phyloP scores from a whole-genome alignment of 345 rosid species.

The Tarenaya hassleriana region DNA sequence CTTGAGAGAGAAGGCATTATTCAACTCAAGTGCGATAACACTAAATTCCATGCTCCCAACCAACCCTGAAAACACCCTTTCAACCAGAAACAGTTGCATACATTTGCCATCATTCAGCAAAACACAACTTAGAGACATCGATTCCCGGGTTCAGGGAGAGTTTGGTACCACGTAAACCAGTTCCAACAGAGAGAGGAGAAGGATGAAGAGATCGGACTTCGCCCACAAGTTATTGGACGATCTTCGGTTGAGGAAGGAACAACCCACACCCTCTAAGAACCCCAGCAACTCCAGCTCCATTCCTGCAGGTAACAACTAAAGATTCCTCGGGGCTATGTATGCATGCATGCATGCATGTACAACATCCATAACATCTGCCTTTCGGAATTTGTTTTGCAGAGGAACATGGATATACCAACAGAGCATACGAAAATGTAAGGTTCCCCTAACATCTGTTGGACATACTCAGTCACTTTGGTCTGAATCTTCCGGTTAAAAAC shows the following conservation, averaged over 20 bases:
- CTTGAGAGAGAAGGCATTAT: slow-evolving; percentile 24
- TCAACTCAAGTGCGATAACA: slow-evolving; percentile 24
- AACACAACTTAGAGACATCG: slow-evolving; percentile 18
- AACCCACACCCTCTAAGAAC: slow-evolving; percentile 48
- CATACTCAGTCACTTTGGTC: slow-evolving; percentile 1
- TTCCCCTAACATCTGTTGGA: slow-evolving; percentile 4
- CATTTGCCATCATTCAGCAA: slow-evolving; percentile 3
- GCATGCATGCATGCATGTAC: not conserved
- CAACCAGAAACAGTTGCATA: slow-evolving; percentile 43
- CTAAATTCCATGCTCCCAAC: slow-evolving; percentile 47
- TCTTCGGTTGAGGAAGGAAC: slow-evolving; percentile 72
- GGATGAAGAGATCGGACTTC: slow-evolving; percentile 81
- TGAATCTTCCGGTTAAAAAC: slow-evolving; percentile 6
- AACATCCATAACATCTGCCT: not conserved
- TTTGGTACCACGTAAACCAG: slow-evolving; percentile 17
- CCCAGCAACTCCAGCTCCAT: slow-evolving; percentile 29
- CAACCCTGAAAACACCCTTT: slow-evolving; percentile 64
- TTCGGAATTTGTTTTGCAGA: slow-evolving; percentile 13
- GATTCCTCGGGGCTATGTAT: not conserved
- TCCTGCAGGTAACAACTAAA: slow-evolving; percentile 36
- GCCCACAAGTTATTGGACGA: slow-evolving; percentile 92
- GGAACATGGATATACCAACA: slow-evolving; percentile 43
- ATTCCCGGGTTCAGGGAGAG: slow-evolving; percentile 10
- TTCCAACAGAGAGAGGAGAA: slow-evolving; percentile 24
- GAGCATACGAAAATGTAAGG: slow-evolving; percentile 49